phyloP scores from a whole-genome alignment of 2,329 filamentous ascomycete genomes.

The Tothia fuscella region DNA sequence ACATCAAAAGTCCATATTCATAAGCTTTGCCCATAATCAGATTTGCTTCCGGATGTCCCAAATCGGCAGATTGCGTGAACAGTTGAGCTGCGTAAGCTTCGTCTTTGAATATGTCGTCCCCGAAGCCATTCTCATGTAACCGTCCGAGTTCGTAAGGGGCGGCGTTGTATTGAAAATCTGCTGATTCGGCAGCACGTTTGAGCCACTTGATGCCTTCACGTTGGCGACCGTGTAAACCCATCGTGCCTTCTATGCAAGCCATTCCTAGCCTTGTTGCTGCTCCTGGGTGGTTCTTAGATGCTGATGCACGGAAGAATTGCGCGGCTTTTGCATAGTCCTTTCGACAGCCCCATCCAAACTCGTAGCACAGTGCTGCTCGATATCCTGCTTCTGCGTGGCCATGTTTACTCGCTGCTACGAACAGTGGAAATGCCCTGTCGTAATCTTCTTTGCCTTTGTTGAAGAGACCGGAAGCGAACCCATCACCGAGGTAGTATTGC shows the following conservation, averaged over 20 bases:
- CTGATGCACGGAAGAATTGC: conserved; percentile 81
- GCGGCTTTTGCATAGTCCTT: conserved; percentile 85
- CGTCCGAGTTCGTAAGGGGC: conserved; percentile 84
- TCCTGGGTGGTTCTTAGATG: conserved; percentile 88
- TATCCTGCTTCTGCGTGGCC: conserved; percentile 95
- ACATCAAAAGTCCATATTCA: conserved; percentile 78
- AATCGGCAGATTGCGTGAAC: conserved; percentile 85
- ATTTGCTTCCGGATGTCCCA: conserved; percentile 78
- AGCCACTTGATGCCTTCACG: conserved; percentile 93
- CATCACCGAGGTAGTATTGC: conserved; percentile 94
- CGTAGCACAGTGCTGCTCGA: conserved; percentile 85
- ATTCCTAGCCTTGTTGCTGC: conserved; percentile 87
- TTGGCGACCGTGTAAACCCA: conserved; percentile 73
- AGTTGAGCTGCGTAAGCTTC: conserved; percentile 83
- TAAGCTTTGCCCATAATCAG: conserved; percentile 92
- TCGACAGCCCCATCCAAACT: conserved; percentile 93
- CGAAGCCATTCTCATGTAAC: conserved; percentile 85
- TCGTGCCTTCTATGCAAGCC: conserved; percentile 78
- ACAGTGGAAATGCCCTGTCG: conserved; percentile 82
- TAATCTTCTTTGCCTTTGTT: conserved; percentile 90
- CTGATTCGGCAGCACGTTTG: conserved; percentile 80
- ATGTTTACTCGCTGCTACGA: conserved; percentile 88
- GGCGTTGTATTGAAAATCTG: conserved; percentile 82
- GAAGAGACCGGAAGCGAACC: conserved; percentile 87
- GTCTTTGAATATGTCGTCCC: conserved; percentile 87